Evolutionary conservation across 305 asterid species (phyloP).

Genomic region (Rubia tinctorum): DNA sequence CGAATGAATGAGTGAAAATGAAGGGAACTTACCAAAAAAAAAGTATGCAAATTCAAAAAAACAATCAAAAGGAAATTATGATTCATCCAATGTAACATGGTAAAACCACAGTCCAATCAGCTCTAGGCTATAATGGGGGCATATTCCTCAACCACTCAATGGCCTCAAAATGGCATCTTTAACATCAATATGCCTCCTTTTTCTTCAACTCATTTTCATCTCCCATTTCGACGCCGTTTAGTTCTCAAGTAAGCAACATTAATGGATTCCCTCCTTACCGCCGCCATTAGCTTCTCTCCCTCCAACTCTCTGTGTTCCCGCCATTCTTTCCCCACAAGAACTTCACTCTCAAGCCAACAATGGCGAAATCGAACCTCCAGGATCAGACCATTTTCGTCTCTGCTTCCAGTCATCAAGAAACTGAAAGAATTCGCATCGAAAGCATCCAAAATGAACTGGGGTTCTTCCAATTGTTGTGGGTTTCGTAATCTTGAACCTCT

Average conservation of each 20-base stretch:
- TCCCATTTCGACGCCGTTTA: constrained; percentile 34
- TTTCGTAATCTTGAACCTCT: constrained; percentile 19
- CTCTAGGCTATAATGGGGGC: background rate
- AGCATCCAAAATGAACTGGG: constrained; percentile 41
- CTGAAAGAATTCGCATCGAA: constrained; percentile 33
- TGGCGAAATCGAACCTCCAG: constrained; percentile 32
- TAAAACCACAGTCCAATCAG: too few relatives aligned
- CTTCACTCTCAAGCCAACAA: constrained; percentile 26
- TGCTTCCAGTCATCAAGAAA: constrained; percentile 47
- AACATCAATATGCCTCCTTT: background rate
- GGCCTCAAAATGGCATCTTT: constrained; percentile 10
- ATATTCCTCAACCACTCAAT: constrained; percentile 12
- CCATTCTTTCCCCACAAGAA: constrained; percentile 25
- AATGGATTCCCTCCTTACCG: constrained; percentile 47
- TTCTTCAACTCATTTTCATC: constrained; percentile 2
- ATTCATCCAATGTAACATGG: too few relatives aligned
- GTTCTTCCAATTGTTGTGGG: constrained; percentile 33
- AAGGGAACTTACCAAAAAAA: too few relatives aligned
- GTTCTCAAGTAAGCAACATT: constrained; percentile 13
- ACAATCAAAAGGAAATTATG: too few relatives aligned
- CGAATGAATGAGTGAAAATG: too few relatives aligned
- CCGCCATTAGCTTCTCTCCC: constrained; percentile 27
- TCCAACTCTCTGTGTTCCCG: constrained; percentile 19
- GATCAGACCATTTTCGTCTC: constrained; percentile 43
- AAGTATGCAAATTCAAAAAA: too few relatives aligned